These are phyloP conservation scores for Phalaenopsis aphrodite DNA, from an alignment of 106 monocot genomes.

Conservation along the genomic window DNA sequence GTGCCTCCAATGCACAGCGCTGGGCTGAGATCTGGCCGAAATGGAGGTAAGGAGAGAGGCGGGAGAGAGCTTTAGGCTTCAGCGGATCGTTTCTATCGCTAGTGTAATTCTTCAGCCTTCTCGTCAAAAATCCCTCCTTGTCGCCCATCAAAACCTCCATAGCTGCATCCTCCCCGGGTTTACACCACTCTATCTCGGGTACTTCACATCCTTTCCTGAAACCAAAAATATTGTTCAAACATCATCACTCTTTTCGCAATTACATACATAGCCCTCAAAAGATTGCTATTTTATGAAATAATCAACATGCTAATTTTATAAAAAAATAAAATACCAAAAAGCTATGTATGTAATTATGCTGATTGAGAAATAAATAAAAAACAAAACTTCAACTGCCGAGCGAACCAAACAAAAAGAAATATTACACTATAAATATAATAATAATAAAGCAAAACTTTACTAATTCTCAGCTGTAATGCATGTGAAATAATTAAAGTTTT, in stretches of 20 bases:
- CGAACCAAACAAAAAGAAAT: no score
- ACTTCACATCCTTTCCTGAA: constrained; percentile 65
- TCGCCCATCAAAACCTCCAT: constrained; percentile 70
- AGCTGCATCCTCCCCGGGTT: constrained; percentile 80
- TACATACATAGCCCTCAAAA: background rate
- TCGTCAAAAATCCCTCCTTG: constrained; percentile 73
- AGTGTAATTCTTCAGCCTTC: constrained; percentile 51
- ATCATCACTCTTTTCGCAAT: background rate
- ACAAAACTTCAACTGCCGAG: no score
- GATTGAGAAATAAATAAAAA: no score
- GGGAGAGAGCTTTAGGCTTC: constrained; percentile 57
- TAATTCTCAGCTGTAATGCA: no score
- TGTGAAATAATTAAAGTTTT: no score
- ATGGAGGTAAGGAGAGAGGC: constrained; percentile 89
- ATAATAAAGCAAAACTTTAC: no score
- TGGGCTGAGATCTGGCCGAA: constrained; percentile 92
- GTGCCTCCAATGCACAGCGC: constrained; percentile 75
- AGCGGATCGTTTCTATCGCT: constrained; percentile 72
- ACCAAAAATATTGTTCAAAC: background rate
- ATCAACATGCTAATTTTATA: no score
- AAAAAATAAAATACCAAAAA: no score
- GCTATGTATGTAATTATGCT: no score
- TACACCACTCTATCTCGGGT: constrained; percentile 79
- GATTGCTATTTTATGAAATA: no score
- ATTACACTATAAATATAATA: no score